Conservation (phyloP, 257 asterid species). For the Craterostigma plantagineum region DNA sequence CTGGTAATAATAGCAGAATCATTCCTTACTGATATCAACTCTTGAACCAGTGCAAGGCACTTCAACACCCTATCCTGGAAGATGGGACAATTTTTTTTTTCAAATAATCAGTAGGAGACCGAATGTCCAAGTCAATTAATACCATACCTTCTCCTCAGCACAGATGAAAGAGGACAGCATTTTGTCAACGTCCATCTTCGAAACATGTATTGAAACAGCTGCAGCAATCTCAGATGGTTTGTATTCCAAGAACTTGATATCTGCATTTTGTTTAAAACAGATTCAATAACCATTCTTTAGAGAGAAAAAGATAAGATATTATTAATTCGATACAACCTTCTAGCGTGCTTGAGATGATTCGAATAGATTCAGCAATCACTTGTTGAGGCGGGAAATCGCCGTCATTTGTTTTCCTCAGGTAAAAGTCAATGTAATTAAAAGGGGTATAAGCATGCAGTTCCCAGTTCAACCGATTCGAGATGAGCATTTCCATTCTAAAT, state of each 20-base stretch:
- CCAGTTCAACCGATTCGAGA: slow-evolving; percentile 40
- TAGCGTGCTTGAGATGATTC: slow-evolving; percentile 27
- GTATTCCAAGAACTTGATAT: slow-evolving; percentile 69
- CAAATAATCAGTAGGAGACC: not conserved
- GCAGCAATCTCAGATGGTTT: slow-evolving; percentile 76
- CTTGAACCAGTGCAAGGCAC: slow-evolving; percentile 41
- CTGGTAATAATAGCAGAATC: not conserved
- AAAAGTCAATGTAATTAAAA: slow-evolving; percentile 32
- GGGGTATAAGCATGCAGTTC: slow-evolving; percentile 55
- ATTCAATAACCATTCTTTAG: not conserved
- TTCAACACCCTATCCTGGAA: slow-evolving; percentile 45
- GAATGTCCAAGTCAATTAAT: slow-evolving; percentile 3
- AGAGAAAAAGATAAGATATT: not conserved
- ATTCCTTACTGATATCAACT: slow-evolving; percentile 22
- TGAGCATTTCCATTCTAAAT: slow-evolving; percentile 55
- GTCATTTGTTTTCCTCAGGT: slow-evolving; percentile 30
- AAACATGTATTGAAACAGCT: slow-evolving; percentile 58
- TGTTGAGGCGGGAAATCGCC: slow-evolving; percentile 12
- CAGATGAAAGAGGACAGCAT: slow-evolving; percentile 29
- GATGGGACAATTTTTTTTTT: not conserved
- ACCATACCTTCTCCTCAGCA: slow-evolving; percentile 40
- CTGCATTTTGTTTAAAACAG: slow-evolving; percentile 50
- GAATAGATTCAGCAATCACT: slow-evolving; percentile 22
- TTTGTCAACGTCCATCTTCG: slow-evolving; percentile 28
- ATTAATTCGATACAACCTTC: slow-evolving; percentile 22